Conservation (phyloP, 73 alveolate species). For the Paramecium biaurelia region DNA sequence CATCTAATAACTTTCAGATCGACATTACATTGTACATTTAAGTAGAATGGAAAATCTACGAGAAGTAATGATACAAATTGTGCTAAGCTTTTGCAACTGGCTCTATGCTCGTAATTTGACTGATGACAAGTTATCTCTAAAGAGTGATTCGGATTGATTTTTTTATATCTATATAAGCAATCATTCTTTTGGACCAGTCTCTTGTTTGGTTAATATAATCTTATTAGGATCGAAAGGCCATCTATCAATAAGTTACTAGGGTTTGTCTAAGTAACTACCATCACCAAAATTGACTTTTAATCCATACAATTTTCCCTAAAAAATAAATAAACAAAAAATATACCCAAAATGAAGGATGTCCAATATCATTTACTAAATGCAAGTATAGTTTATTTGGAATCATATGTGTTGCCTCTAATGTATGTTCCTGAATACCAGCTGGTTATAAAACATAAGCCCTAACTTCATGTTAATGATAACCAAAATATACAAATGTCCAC, state of each 20-base stretch:
- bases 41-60: background rate
- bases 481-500: slow-evolving; percentile 45
- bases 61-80: slow-evolving; percentile 36
- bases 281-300: background rate
- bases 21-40: background rate
- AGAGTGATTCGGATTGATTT: slow-evolving; percentile 42
- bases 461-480: background rate
- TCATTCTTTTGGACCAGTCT: background rate
- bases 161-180: slow-evolving; percentile 4
- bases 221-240: slow-evolving; percentile 39
- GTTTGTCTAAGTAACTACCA: background rate
- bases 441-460: slow-evolving; percentile 17
- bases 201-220: background rate
- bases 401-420: background rate
- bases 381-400: background rate
- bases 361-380: background rate
- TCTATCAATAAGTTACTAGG: background rate
- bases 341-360: background rate
- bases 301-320: slow-evolving; percentile 40
- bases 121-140: slow-evolving; percentile 22
- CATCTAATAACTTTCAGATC: background rate
- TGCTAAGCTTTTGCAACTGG: slow-evolving; percentile 52
- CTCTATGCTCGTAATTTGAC: slow-evolving; percentile 51
- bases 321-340: background rate
- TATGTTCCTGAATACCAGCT: background rate